phyloP scores from a whole-genome alignment of 2,329 filamentous ascomycete species.

The Botrytis medusae region DNA sequence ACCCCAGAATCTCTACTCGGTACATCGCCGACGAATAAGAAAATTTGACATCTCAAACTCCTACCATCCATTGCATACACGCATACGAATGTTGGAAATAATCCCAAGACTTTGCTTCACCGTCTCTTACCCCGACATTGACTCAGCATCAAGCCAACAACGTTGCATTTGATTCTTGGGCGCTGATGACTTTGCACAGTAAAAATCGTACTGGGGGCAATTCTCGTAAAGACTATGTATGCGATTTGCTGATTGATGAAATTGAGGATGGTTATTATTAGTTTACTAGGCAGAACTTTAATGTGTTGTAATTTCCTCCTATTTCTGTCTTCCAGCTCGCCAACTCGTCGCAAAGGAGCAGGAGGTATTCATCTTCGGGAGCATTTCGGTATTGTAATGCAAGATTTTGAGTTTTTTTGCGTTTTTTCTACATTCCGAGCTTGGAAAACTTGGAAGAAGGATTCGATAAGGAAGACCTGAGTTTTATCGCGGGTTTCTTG shows the following conservation, averaged over 20 bases:
- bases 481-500: conserved; percentile 14
- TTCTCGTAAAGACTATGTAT: background rate
- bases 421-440: background rate
- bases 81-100: background rate
- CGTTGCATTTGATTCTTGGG: conserved; percentile 11
- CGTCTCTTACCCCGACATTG: background rate
- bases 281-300: background rate
- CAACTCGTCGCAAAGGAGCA: background rate
- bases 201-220: background rate
- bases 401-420: background rate
- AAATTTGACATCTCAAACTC: background rate
- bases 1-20: background rate
- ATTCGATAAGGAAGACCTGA: background rate
- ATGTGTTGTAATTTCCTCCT: background rate
- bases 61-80: background rate
- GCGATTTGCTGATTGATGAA: conserved; percentile 7
- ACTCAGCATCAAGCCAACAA: conserved; percentile 9
- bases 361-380: background rate
- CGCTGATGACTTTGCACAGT: background rate
- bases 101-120: conserved; percentile 9
- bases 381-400: conserved; percentile 1
- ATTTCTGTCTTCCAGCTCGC: background rate
- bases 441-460: background rate
- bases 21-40: conserved; percentile 10
- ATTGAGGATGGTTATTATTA: background rate